Conservation (phyloP, 805 yeast genomes). For the Ogataea corticis region DNA sequence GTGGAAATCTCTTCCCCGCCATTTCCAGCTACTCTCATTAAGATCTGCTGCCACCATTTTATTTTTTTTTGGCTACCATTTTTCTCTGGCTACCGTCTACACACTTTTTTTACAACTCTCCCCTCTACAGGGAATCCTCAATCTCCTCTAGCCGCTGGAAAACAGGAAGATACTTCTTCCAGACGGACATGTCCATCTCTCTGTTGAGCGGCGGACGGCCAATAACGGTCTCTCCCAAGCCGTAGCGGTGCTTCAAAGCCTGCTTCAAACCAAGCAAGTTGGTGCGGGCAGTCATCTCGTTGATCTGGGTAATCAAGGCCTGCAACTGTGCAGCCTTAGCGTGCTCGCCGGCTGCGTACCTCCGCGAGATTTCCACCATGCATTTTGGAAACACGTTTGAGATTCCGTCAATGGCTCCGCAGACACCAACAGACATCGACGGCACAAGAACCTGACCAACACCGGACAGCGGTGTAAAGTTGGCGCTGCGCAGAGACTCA, state of each 20-base stretch:
- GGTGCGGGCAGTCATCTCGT: slow-evolving; percentile 41
- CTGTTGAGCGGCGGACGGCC: slow-evolving; percentile 50
- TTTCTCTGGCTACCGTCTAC: not conserved
- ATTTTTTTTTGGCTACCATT: not conserved
- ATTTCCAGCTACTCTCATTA: too few species aligned
- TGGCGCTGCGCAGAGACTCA: slow-evolving; percentile 36
- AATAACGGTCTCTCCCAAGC: slow-evolving; percentile 30
- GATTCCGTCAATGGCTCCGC: slow-evolving; percentile 53
- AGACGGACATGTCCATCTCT: slow-evolving; percentile 32
- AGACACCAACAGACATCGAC: slow-evolving; percentile 44
- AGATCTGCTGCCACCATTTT: too few species aligned
- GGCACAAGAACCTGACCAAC: slow-evolving; percentile 53
- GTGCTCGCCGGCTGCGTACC: slow-evolving; percentile 40
- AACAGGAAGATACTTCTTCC: slow-evolving; percentile 27
- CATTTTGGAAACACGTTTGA: slow-evolving; percentile 53
- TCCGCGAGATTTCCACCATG: slow-evolving; percentile 40
- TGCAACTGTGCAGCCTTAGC: slow-evolving; percentile 45
- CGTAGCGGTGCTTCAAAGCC: slow-evolving; percentile 28
- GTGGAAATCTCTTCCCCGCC: too few species aligned
- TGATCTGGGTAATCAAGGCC: slow-evolving; percentile 43
- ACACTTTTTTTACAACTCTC: not conserved
- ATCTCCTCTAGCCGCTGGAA: slow-evolving; percentile 13
- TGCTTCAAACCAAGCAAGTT: slow-evolving; percentile 35
- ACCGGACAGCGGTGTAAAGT: slow-evolving; percentile 50
- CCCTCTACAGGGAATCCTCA: slow-evolving; percentile 16